A percentile compares a stretch with the other conserved stretches of the same genome.
Conservation (phyloP, 768 basidiomycete species). For the Tylopilus balloui region DNA sequence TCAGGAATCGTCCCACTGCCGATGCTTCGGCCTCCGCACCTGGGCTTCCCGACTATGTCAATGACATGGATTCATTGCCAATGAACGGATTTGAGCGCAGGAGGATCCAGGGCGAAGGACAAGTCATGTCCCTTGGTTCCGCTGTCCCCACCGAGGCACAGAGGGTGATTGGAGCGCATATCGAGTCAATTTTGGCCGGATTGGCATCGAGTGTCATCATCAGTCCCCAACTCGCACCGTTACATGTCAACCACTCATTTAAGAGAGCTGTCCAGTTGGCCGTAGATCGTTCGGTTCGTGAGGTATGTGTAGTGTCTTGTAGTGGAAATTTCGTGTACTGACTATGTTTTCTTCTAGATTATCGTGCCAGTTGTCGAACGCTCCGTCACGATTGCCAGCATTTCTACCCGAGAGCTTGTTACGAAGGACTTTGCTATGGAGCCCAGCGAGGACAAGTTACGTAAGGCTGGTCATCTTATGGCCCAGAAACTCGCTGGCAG, state of each 20-base stretch:
- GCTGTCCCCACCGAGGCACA: slow-evolving; percentile 60
- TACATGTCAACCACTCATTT: slow-evolving; percentile 76
- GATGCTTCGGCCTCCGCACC: slow-evolving; percentile 45
- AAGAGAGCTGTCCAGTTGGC: slow-evolving; percentile 89
- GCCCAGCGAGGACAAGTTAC: slow-evolving; percentile 82
- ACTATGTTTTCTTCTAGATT: slow-evolving; percentile 47
- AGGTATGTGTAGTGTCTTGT: slow-evolving; percentile 45
- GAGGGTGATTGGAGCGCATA: slow-evolving; percentile 67
- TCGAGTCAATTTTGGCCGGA: slow-evolving; percentile 72
- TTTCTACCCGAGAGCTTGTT: slow-evolving; percentile 93
- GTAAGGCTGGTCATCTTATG: slow-evolving; percentile 92
- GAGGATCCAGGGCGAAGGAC: slow-evolving; percentile 48
- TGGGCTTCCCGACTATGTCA: slow-evolving; percentile 71
- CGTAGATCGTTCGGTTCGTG: slow-evolving; percentile 90
- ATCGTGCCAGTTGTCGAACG: slow-evolving; percentile 97
- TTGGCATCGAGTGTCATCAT: slow-evolving; percentile 73
- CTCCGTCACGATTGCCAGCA: slow-evolving; percentile 96
- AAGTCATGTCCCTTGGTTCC: slow-evolving; percentile 58
- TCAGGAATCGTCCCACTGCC: slow-evolving; percentile 73
- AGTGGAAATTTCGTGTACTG: background rate
- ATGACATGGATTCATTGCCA: slow-evolving; percentile 74
- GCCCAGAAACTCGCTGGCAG: slow-evolving; percentile 96
- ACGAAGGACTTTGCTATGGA: slow-evolving; percentile 96
- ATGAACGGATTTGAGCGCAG: slow-evolving; percentile 66
- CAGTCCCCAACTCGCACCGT: slow-evolving; percentile 67